Percentiles rank a stretch among this genome's conserved stretches.
These are phyloP conservation scores for Rhizophora mangle DNA, from an alignment of 345 rosid species.

Conservation along the genomic window DNA sequence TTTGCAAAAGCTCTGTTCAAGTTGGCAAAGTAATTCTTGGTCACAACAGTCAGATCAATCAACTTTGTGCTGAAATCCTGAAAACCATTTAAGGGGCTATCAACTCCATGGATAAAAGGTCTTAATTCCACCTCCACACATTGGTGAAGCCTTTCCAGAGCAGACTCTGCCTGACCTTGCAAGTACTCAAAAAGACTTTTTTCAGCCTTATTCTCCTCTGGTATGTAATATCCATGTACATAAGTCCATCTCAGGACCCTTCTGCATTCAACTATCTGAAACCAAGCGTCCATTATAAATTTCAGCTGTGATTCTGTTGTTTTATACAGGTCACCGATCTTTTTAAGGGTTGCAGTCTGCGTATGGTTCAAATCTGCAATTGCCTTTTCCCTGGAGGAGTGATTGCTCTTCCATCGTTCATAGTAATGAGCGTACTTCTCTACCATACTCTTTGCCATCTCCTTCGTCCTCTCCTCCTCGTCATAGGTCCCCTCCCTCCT, in stretches of 20 bases:
- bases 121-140: slow-evolving; percentile 6
- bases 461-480: slow-evolving; percentile 65
- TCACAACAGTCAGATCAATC: slow-evolving; percentile 1
- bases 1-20: background rate
- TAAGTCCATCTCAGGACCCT: slow-evolving; percentile 19
- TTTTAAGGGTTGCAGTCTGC: background rate
- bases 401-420: slow-evolving; percentile 92
- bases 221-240: slow-evolving; percentile 13
- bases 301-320: background rate
- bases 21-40: background rate
- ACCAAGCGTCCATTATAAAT: slow-evolving; percentile 2
- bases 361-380: background rate
- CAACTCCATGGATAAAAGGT: background rate
- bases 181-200: slow-evolving; percentile 13
- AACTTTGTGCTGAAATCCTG: background rate
- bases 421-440: slow-evolving; percentile 89
- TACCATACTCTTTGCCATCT: slow-evolving; percentile 78
- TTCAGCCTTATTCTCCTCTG: background rate
- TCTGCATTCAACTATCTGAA: slow-evolving; percentile 15
- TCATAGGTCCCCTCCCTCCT: slow-evolving; percentile 80
- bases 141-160: slow-evolving; percentile 13
- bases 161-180: slow-evolving; percentile 16
- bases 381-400: slow-evolving; percentile 22
- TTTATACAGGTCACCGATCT: background rate
- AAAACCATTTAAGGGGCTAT: background rate